A percentile compares a stretch with the other conserved stretches of the same genome.
These are phyloP conservation scores for Lactarius hengduanensis DNA, from an alignment of 768 basidiomycete species.

Conservation along the genomic window DNA sequence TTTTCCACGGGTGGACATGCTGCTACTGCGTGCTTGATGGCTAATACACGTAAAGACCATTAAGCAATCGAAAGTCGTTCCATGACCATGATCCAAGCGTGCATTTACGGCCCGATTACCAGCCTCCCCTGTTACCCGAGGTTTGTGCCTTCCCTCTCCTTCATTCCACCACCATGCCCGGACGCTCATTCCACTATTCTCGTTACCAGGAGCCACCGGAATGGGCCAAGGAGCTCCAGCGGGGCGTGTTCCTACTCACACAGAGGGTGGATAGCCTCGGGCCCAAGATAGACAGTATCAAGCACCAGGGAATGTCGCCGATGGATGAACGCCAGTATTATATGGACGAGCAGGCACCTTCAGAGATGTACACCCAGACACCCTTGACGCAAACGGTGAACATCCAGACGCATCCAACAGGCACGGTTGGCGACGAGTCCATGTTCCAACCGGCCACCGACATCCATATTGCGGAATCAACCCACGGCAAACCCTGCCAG, in stretches of 20 bases:
- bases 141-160: conserved; percentile 32
- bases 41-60: conserved; percentile 49
- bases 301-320: conserved; percentile 18
- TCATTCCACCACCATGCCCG: not conserved
- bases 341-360: conserved; percentile 23
- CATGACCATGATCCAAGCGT: conserved; percentile 64
- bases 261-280: conserved; percentile 29
- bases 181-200: conserved; percentile 16
- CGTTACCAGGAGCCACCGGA: conserved; percentile 28
- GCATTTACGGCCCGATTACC: conserved; percentile 46
- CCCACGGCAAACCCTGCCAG: conserved; percentile 36
- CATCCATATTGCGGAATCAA: conserved; percentile 38
- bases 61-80: conserved; percentile 54
- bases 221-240: conserved; percentile 30
- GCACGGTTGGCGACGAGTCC: conserved; percentile 29
- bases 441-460: conserved; percentile 31
- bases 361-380: conserved; percentile 29
- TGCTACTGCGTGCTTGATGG: conserved; percentile 9
- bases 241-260: conserved; percentile 24
- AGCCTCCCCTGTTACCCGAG: conserved; percentile 38
- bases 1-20: conserved; percentile 13
- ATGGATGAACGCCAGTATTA: conserved; percentile 28
- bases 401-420: conserved; percentile 30
- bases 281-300: conserved; percentile 30
- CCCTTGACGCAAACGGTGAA: conserved; percentile 30